Evolutionary conservation across 139 green algal species (phyloP).

Genomic region (Chlorella sorokiniana): DNA sequence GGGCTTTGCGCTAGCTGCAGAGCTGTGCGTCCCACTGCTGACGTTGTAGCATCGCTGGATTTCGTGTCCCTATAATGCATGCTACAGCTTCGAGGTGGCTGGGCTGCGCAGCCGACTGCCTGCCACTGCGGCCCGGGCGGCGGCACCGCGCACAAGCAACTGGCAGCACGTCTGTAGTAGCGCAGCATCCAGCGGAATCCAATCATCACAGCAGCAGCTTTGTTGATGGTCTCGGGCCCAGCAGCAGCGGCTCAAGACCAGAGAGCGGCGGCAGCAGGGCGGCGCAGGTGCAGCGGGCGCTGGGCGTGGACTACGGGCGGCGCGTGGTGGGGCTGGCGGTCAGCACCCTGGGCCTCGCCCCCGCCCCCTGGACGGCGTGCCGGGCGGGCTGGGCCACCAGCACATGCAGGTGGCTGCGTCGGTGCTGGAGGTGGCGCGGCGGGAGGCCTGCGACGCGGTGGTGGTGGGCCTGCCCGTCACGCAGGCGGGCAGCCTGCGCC

Average conservation of each 20-base stretch:
- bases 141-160: too few species aligned
- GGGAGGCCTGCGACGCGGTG: constrained; percentile 36
- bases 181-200: background rate
- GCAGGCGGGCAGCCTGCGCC: background rate
- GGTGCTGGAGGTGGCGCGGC: constrained; percentile 19
- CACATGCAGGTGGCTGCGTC: constrained; percentile 8
- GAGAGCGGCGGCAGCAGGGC: background rate
- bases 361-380: constrained; percentile 26
- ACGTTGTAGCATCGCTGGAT: too few species aligned
- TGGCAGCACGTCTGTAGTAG: background rate
- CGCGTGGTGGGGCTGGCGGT: constrained; percentile 40
- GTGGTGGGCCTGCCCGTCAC: constrained; percentile 48
- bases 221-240: background rate
- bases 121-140: too few species aligned
- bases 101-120: too few species aligned
- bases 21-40: too few species aligned
- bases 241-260: background rate
- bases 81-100: too few species aligned
- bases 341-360: constrained; percentile 44
- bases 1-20: too few species aligned
- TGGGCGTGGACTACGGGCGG: constrained; percentile 47
- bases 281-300: constrained; percentile 19
- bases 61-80: too few species aligned
- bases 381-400: background rate
- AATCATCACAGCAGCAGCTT: background rate